Base-by-base conservation (phyloP, 768 basidiomycete genomes). In the Thelephora ganbajun region DNA sequence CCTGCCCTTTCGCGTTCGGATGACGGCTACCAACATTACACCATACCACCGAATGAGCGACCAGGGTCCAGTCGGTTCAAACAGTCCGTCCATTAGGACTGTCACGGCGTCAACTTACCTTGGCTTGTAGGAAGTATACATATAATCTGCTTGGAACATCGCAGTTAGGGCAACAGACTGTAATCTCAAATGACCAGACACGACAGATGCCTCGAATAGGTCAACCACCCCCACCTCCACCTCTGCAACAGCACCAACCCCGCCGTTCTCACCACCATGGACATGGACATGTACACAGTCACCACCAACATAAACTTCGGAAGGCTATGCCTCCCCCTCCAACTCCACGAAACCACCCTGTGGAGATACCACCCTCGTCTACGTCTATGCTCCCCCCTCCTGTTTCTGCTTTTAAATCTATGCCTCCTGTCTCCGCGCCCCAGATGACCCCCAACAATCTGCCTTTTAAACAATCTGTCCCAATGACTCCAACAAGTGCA, bases 61-160 rank as follows among this genome's bases (percentile, higher is more conserved):
- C 76, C 78, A 18, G 66, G 69, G 20, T 73, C 73, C 14, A 72
- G 70, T 55, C 66, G 69, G 43, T 72, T 78, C 54, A 56, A 61
- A 37, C 64, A 76, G 79, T 78, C 63, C 56, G 36, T 36, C 18
- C 16, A 44, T 23, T 39, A 46, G 5, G 20, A 47, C 18, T 37
- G 37, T 26, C 35, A 30, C 26, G 26, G 26, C 26, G 9, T 9
- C 26, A 30, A 30, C 43, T 39, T 45, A 16, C 19, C 41, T 13
- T 48, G 35, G 11, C 16, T 33, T 26, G 14, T 45, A 88, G 85
- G 50, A 75, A 81, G 61, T 88, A 77, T 58, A 74, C 76, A n/a
- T 87, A 82, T 59, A 64, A 60, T 4, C 72, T 72, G 19, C 69
- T 73, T 19, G 66, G 68, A 16, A 68, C 65, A 33, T 60, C 69